A percentile compares a stretch with the other conserved stretches of the same genome.
These are phyloP conservation scores for Kwoniella newhampshirensis DNA, from an alignment of 768 basidiomycete genomes.

Conservation along the genomic window DNA sequence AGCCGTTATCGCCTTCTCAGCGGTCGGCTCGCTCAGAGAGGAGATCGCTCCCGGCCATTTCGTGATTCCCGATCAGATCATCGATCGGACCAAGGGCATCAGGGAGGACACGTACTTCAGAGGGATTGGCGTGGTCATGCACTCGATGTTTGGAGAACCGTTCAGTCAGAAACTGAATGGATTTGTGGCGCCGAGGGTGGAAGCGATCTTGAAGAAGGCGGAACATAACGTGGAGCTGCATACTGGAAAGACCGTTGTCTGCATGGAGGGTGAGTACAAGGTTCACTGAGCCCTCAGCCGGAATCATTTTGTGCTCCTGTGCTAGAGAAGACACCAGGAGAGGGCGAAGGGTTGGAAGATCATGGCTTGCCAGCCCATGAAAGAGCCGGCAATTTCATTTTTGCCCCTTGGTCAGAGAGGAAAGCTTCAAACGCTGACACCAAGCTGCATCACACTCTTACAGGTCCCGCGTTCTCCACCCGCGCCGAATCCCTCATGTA, in stretches of 20 bases:
- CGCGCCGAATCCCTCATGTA: slow-evolving; percentile 95
- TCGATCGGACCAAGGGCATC: slow-evolving; percentile 92
- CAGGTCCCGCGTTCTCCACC: slow-evolving; percentile 81
- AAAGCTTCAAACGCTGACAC: no score
- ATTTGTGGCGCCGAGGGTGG: slow-evolving; percentile 57
- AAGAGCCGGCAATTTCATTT: no score
- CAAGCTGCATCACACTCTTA: no score
- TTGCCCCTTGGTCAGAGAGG: no score
- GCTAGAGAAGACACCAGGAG: neutral
- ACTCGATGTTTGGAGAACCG: slow-evolving; percentile 91
- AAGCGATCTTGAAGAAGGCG: slow-evolving; percentile 61
- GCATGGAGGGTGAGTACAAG: slow-evolving; percentile 83
- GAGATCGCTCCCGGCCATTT: slow-evolving; percentile 90
- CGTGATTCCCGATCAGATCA: slow-evolving; percentile 83
- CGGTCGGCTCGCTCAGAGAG: slow-evolving; percentile 91
- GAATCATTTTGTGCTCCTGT: neutral
- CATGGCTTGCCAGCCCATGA: no score
- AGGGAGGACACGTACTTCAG: slow-evolving; percentile 88
- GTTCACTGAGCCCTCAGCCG: neutral
- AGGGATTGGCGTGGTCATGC: slow-evolving; percentile 76
- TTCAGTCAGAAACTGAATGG: slow-evolving; percentile 60
- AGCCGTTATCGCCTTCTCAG: slow-evolving; percentile 88
- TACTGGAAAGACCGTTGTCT: slow-evolving; percentile 79
- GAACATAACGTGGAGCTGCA: slow-evolving; percentile 69
- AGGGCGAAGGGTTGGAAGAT: no score